These are phyloP conservation scores for Irpex rosettiformis DNA, from an alignment of 1,284 basidiomycete genomes.

Conservation along the genomic window DNA sequence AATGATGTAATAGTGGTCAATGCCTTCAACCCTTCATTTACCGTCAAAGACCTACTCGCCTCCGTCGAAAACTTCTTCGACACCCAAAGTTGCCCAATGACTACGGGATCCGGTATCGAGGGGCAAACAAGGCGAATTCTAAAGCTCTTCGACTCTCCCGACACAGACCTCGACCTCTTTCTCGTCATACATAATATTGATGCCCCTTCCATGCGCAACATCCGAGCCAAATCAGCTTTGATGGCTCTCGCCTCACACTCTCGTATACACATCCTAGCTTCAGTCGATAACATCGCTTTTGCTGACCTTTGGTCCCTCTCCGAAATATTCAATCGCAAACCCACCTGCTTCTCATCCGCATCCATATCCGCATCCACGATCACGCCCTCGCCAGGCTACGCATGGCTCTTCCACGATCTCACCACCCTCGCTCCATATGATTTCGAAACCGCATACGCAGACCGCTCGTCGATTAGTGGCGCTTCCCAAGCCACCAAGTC, in stretches of 20 bases:
- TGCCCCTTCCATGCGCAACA: slow-evolving; percentile 59
- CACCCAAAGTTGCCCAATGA: slow-evolving; percentile 34
- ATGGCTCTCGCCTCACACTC: slow-evolving; percentile 68
- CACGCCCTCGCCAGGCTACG: slow-evolving; percentile 41
- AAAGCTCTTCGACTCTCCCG: slow-evolving; percentile 46
- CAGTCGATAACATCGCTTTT: slow-evolving; percentile 83
- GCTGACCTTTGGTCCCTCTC: slow-evolving; percentile 74
- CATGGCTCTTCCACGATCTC: slow-evolving; percentile 86
- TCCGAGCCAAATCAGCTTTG: slow-evolving; percentile 61
- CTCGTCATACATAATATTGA: slow-evolving; percentile 90
- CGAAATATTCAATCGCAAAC: slow-evolving; percentile 54
- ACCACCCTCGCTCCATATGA: slow-evolving; percentile 83
- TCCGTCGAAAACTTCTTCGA: slow-evolving; percentile 65
- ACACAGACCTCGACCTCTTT: slow-evolving; percentile 47
- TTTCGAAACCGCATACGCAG: slow-evolving; percentile 67
- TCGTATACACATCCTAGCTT: slow-evolving; percentile 76
- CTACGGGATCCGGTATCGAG: slow-evolving; percentile 40
- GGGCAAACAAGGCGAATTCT: slow-evolving; percentile 62
- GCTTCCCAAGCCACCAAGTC: slow-evolving; percentile 30
- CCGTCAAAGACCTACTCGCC: slow-evolving; percentile 65
- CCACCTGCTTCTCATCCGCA: slow-evolving; percentile 14
- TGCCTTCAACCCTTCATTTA: slow-evolving; percentile 70
- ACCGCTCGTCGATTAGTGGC: slow-evolving; percentile 59
- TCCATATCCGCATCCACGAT: slow-evolving; percentile 4
- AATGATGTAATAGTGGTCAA: slow-evolving; percentile 76